Evolutionary conservation across 352 stramenopile genomes (phyloP), one percentile per base, ranked within the genome.

Genomic region (Globisporangium recalcitrans): DNA sequence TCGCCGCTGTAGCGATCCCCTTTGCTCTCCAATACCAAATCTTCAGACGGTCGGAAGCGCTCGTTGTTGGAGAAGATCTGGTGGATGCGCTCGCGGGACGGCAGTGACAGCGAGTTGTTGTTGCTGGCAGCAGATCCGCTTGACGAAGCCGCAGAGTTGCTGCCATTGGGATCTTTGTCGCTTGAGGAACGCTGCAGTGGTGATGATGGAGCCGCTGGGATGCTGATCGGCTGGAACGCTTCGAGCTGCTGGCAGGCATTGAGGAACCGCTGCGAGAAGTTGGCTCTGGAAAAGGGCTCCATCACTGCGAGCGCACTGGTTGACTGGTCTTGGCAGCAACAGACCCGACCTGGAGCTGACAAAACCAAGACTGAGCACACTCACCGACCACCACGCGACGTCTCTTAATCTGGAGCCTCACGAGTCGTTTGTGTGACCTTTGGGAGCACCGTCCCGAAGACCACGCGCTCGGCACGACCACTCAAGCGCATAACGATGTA

Each of bases 181-280:
- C 7, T 58, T 16, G 19, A 29, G 48, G 19, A 21, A 24, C 48
- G 58, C 46, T 52, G 56, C 19, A 26, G 46, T 29, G 48, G 19
- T 13, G 47, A 26, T n/a, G 59, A 57, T 21, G 48, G 27, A 38
- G 44, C 21, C 6, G 52, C 16, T 7, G 57, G 31, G 32, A 58
- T 31, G 26, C 24, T 58, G 22, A 67, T 34, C 3, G 57, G 64
- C 31, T 74, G 62, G 13, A 78, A 56, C 5, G 69, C 64, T 6
- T 78, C 73, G 19, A 82, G 63, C 34, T 77, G 73, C 51, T 68
- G 55, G 21, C 61, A 60, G 11, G 78, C 69, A 19, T 34, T 53
- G 19, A 70, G 59, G 47, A 72, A 77, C 31, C 61, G 57, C 47
- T 64, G 29, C 9, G 67, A 42, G 44, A 77, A 66, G 21, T 44